phyloP scores from a whole-genome alignment of 208 protist species.

The Acanthamoeba rhysodes region DNA sequence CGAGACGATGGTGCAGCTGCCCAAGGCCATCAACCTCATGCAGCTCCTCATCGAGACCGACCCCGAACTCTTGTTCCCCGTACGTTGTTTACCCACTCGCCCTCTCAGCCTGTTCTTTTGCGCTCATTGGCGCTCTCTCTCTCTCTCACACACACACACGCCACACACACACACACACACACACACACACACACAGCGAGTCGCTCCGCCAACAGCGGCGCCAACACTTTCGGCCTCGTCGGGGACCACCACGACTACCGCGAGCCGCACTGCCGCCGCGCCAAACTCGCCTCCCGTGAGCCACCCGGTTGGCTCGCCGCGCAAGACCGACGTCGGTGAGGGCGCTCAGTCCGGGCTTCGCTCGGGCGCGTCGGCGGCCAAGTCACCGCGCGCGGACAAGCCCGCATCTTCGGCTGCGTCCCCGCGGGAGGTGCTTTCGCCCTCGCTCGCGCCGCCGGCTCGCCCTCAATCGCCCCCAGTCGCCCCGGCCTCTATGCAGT shows the following conservation, averaged over 20 bases:
- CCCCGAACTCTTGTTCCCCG: conserved; percentile 32
- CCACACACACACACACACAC: too few relatives aligned
- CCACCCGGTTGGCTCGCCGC: neutral
- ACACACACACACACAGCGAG: too few relatives aligned
- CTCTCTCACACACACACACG: too few relatives aligned
- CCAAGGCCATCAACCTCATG: conserved; percentile 47
- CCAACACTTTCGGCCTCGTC: neutral
- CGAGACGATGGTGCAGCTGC: conserved; percentile 48
- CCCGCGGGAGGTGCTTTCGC: neutral
- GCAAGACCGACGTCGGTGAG: neutral
- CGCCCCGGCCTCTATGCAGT: neutral
- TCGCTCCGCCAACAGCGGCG: neutral
- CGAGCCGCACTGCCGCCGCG: too few relatives aligned
- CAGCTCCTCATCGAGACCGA: conserved; percentile 52
- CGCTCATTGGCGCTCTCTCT: neutral
- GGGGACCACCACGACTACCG: neutral
- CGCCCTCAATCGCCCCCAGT: neutral
- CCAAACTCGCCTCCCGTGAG: neutral
- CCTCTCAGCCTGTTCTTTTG: neutral
- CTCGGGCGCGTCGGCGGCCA: neutral
- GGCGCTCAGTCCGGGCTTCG: neutral
- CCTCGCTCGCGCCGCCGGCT: neutral
- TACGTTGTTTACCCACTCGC: neutral
- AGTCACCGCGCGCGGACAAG: neutral
- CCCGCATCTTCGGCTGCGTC: neutral